Base-by-base conservation (phyloP, 345 rosid species). In the Draba incana region DNA sequence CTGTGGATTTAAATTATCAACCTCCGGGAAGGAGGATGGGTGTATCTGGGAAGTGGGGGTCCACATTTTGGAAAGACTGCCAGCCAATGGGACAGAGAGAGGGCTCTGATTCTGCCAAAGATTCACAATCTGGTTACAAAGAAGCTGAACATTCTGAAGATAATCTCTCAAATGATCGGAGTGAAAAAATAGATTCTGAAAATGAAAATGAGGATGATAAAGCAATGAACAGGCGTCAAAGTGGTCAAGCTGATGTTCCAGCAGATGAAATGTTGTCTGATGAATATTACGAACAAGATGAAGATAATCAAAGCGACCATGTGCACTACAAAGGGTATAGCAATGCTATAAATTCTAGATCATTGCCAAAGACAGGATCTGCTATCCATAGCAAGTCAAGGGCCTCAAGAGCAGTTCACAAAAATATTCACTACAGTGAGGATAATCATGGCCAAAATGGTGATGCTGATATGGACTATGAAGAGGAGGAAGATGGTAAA, bases 201-300 rank as follows among this genome's bases (percentile, higher is more conserved):
- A 88, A 91, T 50, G 92, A 85, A 54, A 66, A 47, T 31, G 89
- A 82, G 39, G 92, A 81, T 51, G 83, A 78, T 51, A 83, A 82
- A 67, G 85, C 67, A 64, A 70, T 33, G 54, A 66, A 65, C 69
- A 86, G 76, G 85, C 84, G 79, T 48, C 88, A 83, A 70, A 83
- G 80, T 75, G 92, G 80, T 47, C 89, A 82, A 45, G 71, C 87
- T 76, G 98, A 95, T 71, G 92, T 92, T 23, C 99, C 96, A 53
- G 94, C 96, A 11, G 98, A 95, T 68, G 99, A 95, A 75, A 95
- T 95, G 99, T 78, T 89, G 80, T 95, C 99, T 59, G 99, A 95
- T 82, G 99, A 95, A 76, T 95, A 95, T 78, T 95, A 95, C 63
- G 99, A 95, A 84, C 99, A 92, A 81, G 99, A 89, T 81, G 98